phyloP scores from a whole-genome alignment of 805 yeast genomes.

The Pichia ethanolica region DNA sequence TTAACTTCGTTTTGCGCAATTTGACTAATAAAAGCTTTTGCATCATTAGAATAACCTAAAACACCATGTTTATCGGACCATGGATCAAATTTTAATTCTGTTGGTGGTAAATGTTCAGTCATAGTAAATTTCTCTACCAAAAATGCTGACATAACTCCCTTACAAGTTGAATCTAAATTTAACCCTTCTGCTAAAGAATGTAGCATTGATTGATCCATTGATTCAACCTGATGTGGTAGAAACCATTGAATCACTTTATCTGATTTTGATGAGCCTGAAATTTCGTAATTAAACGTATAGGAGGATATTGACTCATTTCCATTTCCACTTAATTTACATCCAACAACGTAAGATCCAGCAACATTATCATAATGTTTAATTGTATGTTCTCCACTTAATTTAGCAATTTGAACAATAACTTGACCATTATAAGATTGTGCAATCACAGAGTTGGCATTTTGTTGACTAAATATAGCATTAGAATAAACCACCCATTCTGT shows the following conservation, averaged over 20 bases:
- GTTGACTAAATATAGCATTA: conserved; percentile 11
- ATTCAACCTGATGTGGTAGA: conserved; percentile 45
- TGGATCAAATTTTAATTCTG: conserved; percentile 41
- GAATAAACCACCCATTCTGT: conserved; percentile 61
- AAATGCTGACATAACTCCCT: conserved; percentile 45
- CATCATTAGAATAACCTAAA: conserved; percentile 28
- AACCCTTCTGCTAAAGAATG: conserved; percentile 21
- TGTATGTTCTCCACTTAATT: conserved; percentile 29
- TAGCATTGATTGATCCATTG: conserved; percentile 19
- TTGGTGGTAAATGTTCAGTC: conserved; percentile 25
- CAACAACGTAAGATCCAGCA: conserved; percentile 60
- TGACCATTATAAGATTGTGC: conserved; percentile 32
- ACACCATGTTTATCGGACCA: conserved; percentile 45
- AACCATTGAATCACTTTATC: conserved; percentile 36
- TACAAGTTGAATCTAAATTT: conserved; percentile 43
- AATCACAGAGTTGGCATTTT: conserved; percentile 27
- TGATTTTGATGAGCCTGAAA: conserved; percentile 18
- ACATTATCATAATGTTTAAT: conserved; percentile 45
- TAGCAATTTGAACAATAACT: conserved; percentile 44
- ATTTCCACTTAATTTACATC: conserved; percentile 35
- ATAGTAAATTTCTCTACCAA: conserved; percentile 27
- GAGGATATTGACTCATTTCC: conserved; percentile 16
- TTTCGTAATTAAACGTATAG: conserved; percentile 36
- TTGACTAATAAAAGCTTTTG: conserved; percentile 32
- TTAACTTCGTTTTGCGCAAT: conserved; percentile 48